Evolutionary conservation across 2,329 filamentous ascomycete species (phyloP).

Genomic region (Furcasterigmium furcatum): DNA sequence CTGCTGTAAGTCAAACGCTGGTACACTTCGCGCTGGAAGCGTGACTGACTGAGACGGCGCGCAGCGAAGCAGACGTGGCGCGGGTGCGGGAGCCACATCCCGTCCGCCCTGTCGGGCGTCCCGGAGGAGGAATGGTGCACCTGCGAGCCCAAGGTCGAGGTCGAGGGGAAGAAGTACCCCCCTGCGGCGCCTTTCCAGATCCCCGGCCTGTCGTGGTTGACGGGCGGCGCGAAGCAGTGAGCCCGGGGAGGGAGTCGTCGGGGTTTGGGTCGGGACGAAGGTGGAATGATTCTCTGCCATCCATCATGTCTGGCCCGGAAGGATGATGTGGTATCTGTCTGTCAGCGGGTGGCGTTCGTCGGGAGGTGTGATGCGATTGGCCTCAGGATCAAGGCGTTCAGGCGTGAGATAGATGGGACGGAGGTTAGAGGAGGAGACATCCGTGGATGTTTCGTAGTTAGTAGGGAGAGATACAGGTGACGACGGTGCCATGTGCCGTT

Average conservation of each 20-base stretch:
- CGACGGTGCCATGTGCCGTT: too few species aligned
- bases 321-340: background rate
- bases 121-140: conserved; percentile 44
- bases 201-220: conserved; percentile 35
- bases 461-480: too few species aligned
- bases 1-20: conserved; percentile 33
- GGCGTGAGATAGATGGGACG: too few species aligned
- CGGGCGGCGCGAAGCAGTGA: conserved; percentile 10
- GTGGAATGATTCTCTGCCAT: too few species aligned
- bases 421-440: too few species aligned
- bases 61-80: conserved; percentile 46
- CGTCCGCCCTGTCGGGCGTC: conserved; percentile 37
- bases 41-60: background rate
- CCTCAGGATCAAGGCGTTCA: too few species aligned
- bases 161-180: conserved; percentile 42
- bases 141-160: conserved; percentile 39
- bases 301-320: too few species aligned
- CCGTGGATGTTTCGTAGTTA: too few species aligned
- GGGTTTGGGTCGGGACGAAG: background rate
- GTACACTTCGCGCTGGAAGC: too few species aligned
- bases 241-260: background rate
- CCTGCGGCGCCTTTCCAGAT: conserved; percentile 35
- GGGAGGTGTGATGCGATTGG: too few species aligned
- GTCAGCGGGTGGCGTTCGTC: too few species aligned
- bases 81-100: conserved; percentile 45